Evolutionary conservation across 352 stramenopile genomes (phyloP).

Genomic region (Pythium monospermum): DNA sequence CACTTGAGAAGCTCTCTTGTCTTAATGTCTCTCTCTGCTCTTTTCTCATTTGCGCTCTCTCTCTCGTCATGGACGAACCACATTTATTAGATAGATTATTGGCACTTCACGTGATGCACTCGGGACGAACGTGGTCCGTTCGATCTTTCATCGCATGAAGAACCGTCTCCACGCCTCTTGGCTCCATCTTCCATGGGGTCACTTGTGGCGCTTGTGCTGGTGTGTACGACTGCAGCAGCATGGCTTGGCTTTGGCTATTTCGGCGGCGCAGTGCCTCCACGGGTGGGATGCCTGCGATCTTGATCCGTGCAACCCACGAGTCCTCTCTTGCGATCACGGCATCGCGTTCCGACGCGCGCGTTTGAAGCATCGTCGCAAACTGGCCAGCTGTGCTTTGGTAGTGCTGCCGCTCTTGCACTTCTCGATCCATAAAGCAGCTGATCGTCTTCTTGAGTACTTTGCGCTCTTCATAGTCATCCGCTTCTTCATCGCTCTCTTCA

Average conservation of each 20-base stretch:
- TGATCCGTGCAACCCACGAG: slow-evolving; percentile 45
- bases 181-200: slow-evolving; percentile 4
- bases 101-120: slow-evolving; percentile 9
- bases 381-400: slow-evolving; percentile 23
- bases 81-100: too few relatives aligned
- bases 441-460: slow-evolving; percentile 48
- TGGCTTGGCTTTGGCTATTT: slow-evolving; percentile 13
- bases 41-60: too few relatives aligned
- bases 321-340: slow-evolving; percentile 17
- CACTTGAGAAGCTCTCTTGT: too few relatives aligned
- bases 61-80: too few relatives aligned
- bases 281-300: slow-evolving; percentile 49
- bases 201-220: not conserved
- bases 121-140: slow-evolving; percentile 6
- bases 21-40: too few relatives aligned
- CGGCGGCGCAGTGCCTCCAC: slow-evolving; percentile 14
- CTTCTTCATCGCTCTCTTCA: slow-evolving; percentile 28
- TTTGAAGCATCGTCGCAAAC: slow-evolving; percentile 5
- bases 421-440: slow-evolving; percentile 46
- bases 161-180: not conserved
- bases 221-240: slow-evolving; percentile 17
- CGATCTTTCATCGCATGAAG: too few relatives aligned
- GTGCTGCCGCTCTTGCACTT: slow-evolving; percentile 37
- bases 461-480: slow-evolving; percentile 41
- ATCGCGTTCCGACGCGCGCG: slow-evolving; percentile 20